Conservation (phyloP, 495 filamentous ascomycete genomes). For the Lichenothelia convexa region DNA sequence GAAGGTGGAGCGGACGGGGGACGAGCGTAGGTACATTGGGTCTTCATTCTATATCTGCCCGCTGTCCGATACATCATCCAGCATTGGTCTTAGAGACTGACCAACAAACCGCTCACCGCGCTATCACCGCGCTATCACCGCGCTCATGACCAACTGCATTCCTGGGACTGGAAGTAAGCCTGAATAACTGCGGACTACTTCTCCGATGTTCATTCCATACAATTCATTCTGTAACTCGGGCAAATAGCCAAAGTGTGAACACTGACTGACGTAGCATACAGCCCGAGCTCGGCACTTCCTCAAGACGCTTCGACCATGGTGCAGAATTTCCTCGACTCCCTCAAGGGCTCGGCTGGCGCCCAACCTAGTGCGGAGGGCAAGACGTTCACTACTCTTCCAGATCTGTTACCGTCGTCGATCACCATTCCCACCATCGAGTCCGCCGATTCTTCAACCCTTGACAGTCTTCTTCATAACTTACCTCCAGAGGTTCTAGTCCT, state of each 20-base stretch:
- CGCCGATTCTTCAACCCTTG: conserved; percentile 42
- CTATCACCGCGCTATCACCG: too few relatives aligned
- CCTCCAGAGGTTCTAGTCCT: conserved; percentile 57
- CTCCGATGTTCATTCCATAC: too few relatives aligned
- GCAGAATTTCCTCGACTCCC: conserved; percentile 73
- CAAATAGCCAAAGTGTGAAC: too few relatives aligned
- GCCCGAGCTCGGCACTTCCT: conserved; percentile 12
- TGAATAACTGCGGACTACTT: too few relatives aligned
- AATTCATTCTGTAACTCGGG: too few relatives aligned
- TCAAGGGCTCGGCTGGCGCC: conserved; percentile 34
- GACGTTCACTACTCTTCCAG: conserved; percentile 66
- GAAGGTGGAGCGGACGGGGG: conserved; percentile 91
- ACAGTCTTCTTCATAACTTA: conserved; percentile 58
- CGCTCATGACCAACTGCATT: too few relatives aligned
- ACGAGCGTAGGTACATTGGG: conserved; percentile 83
- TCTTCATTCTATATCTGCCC: not conserved
- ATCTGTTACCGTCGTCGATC: conserved; percentile 57
- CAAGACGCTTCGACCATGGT: conserved; percentile 46
- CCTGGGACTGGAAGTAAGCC: too few relatives aligned
- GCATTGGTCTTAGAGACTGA: too few relatives aligned
- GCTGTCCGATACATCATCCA: too few relatives aligned
- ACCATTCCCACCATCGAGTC: conserved; percentile 62
- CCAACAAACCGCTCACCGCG: too few relatives aligned
- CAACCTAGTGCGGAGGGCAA: conserved; percentile 36
- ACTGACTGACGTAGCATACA: conserved; percentile 10